Base-by-base conservation (phyloP, 192 early-diverging fungal species). In the Phycomyces nitens region DNA sequence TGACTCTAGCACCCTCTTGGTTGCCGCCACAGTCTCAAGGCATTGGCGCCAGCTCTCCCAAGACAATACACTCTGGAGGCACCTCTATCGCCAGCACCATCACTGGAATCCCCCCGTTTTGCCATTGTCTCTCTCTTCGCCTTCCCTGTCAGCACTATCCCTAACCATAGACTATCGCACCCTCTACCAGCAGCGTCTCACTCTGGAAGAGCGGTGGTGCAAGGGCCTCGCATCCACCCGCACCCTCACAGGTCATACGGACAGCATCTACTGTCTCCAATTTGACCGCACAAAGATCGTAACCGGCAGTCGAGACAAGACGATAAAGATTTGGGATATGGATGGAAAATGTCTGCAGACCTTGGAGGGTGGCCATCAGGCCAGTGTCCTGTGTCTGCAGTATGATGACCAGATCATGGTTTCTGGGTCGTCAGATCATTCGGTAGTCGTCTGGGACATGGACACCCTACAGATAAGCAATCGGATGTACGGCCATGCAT, bases 241-340 rank as follows among this genome's bases (percentile, higher is more conserved):
- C 4, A 49, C 26, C 14, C 15, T 73, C 14, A 53, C 53, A 16
- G 70, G 70, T n/a, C 96, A 99, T 61, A 62, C 50, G 15, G 94
- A 92, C 62, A 92, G 89, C 60, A 93, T 99, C 14, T 92, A 97
- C 60, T 99, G 96, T 64, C 81, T 97, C 15, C 96, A 99, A 66
- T 96, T 85, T 66, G 84, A 96, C 68, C 69, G 79, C 18, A 42
- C 85, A 16, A 88, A 85, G 56, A 85, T 94, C 39, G 82, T 94
- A 0, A 93, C 92, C 0, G 92, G 92, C 26, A 89, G 88, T 23
- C 79, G 88, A 57, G 92, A 94, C 71, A 73, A 81, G 39, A 88
- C 89, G 6, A 86, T 94, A 64, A 90, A 89, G 64, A 69, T 97
- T 15, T 98, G 96, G 96, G 83, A 92, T 69, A 65, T 90, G 18